These are phyloP conservation scores for Amanita polypyramis DNA, from an alignment of 768 basidiomycete species.

Conservation along the genomic window DNA sequence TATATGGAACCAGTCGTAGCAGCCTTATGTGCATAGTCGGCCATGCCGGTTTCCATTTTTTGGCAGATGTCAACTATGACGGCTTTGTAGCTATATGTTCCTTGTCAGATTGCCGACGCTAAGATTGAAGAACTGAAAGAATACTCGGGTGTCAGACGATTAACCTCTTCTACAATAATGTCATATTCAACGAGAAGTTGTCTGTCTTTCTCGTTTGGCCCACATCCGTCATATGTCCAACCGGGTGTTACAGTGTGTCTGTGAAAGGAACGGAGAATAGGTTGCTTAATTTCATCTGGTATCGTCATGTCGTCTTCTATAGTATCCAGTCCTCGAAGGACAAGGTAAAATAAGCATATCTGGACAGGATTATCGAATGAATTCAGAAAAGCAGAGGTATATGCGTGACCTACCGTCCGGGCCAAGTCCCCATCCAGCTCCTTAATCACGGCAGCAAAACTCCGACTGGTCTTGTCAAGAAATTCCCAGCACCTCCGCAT, in stretches of 20 bases:
- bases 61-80: slow-evolving; percentile 75
- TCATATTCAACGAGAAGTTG: slow-evolving; percentile 79
- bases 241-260: slow-evolving; percentile 68
- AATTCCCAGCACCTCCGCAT: slow-evolving; percentile 92
- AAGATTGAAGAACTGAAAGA: slow-evolving; percentile 11
- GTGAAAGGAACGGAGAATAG: slow-evolving; percentile 76
- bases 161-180: slow-evolving; percentile 71
- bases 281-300: slow-evolving; percentile 76
- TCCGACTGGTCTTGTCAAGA: slow-evolving; percentile 80
- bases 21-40: slow-evolving; percentile 83
- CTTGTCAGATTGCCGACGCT: slow-evolving; percentile 2
- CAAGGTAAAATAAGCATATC: slow-evolving; percentile 94
- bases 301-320: slow-evolving; percentile 99
- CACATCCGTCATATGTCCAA: slow-evolving; percentile 77
- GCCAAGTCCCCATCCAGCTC: slow-evolving; percentile 94
- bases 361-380: slow-evolving; percentile 17
- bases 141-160: slow-evolving; percentile 53
- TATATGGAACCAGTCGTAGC: slow-evolving; percentile 59
- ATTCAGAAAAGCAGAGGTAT: neutral
- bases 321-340: slow-evolving; percentile 90
- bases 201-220: slow-evolving; percentile 83
- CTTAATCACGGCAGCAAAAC: slow-evolving; percentile 90
- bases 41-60: slow-evolving; percentile 95
- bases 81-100: slow-evolving; percentile 44
- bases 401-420: slow-evolving; percentile 56